These are phyloP conservation scores for Stagonosporopsis vannaccii DNA, from an alignment of 2,329 filamentous ascomycete genomes.

Conservation along the genomic window DNA sequence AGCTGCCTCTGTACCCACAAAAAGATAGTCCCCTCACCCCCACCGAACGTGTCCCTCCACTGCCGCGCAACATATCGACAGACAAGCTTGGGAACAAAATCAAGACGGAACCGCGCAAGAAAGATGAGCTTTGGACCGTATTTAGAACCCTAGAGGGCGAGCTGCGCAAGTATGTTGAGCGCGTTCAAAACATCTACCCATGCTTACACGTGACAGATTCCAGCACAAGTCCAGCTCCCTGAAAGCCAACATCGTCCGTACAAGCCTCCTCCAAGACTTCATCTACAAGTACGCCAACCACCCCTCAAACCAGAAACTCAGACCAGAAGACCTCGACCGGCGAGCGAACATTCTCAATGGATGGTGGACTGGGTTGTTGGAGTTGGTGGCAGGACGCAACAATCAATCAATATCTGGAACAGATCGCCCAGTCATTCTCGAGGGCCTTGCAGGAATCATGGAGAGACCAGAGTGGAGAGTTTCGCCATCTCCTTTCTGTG, in stretches of 20 bases:
- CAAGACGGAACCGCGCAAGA: slow-evolving; percentile 59
- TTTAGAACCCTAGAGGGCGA: slow-evolving; percentile 74
- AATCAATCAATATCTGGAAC: slow-evolving; percentile 81
- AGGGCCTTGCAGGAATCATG: slow-evolving; percentile 83
- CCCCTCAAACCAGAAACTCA: slow-evolving; percentile 68
- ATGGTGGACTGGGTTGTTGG: slow-evolving; percentile 87
- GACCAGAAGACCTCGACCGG: slow-evolving; percentile 83
- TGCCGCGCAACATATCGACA: slow-evolving; percentile 52
- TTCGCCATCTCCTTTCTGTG: slow-evolving; percentile 71
- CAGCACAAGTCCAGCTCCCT: slow-evolving; percentile 74
- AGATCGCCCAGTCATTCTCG: slow-evolving; percentile 82
- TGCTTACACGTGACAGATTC: slow-evolving; percentile 59
- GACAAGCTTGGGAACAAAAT: slow-evolving; percentile 50
- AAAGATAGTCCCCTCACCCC: slow-evolving; percentile 43
- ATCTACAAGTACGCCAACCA: slow-evolving; percentile 74
- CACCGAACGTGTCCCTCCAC: slow-evolving; percentile 49
- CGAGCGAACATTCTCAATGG: slow-evolving; percentile 82
- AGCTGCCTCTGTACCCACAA: slow-evolving; percentile 48
- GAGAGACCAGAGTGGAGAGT: slow-evolving; percentile 86
- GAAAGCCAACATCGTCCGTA: slow-evolving; percentile 78
- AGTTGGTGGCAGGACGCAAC: slow-evolving; percentile 78
- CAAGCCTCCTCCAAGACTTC: slow-evolving; percentile 73
- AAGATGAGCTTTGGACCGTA: slow-evolving; percentile 73
- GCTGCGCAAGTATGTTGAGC: slow-evolving; percentile 65
- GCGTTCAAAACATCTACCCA: slow-evolving; percentile 2